phyloP scores from a whole-genome alignment of 306 rosid species.

The Prunus mira region DNA sequence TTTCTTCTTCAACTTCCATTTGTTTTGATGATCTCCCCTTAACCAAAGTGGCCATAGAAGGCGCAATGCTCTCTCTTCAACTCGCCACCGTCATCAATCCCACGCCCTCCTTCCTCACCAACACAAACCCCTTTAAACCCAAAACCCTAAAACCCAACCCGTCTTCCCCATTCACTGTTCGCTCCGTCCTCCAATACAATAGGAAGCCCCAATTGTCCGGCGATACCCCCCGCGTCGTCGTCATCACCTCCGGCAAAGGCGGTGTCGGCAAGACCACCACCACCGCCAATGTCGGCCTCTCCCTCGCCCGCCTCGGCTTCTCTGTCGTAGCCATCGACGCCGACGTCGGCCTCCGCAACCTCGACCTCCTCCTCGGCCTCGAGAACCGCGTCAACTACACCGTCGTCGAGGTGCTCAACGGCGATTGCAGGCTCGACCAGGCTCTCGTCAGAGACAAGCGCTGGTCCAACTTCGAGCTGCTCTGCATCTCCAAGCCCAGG shows the following conservation, averaged over 20 bases:
- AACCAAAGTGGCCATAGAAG: neutral
- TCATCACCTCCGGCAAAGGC: slow-evolving; percentile 90
- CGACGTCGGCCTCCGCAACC: slow-evolving; percentile 95
- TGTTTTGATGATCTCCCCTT: neutral
- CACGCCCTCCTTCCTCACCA: slow-evolving; percentile 19
- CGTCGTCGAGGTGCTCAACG: slow-evolving; percentile 86
- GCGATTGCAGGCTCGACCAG: slow-evolving; percentile 94
- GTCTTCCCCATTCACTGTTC: slow-evolving; percentile 2
- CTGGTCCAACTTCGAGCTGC: slow-evolving; percentile 92
- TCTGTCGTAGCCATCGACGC: slow-evolving; percentile 97
- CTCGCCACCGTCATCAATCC: slow-evolving; percentile 24
- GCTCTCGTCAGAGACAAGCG: slow-evolving; percentile 92
- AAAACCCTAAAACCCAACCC: slow-evolving; percentile 32
- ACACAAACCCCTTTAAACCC: slow-evolving; percentile 30
- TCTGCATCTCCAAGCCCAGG: slow-evolving; percentile 90
- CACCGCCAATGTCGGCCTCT: slow-evolving; percentile 90
- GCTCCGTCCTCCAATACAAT: slow-evolving; percentile 78
- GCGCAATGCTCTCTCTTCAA: slow-evolving; percentile 51
- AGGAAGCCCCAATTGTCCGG: slow-evolving; percentile 91
- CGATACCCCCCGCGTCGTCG: slow-evolving; percentile 85
- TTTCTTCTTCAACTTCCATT: neutral
- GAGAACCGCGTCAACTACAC: slow-evolving; percentile 97
- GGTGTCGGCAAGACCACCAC: slow-evolving; percentile 97
- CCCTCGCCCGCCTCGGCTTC: slow-evolving; percentile 89
- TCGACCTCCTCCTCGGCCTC: slow-evolving; percentile 93